Base-by-base conservation (phyloP, 352 stramenopile species). In the Pythium aphanidermatum region DNA sequence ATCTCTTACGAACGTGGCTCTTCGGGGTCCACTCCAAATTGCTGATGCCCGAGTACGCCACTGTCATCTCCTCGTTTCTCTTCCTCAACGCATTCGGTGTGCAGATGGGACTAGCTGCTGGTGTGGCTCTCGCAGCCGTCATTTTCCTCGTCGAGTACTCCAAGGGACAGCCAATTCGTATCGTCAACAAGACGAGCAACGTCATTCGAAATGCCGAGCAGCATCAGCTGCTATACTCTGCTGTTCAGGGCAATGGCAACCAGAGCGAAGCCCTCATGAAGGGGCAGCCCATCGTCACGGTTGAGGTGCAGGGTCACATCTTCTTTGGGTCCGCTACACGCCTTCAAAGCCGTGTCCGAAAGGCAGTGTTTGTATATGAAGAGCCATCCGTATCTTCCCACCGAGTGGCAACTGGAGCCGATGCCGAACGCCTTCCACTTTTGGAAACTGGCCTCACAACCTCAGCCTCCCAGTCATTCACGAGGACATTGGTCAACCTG, bases 21-120 rank as follows among this genome's bases (percentile, higher is more conserved):
- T 44, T 86, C 16, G 70, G 60, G 9, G 71, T 83, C 11, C 78
- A 64, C 26, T 56, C 63, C 16, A 89, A 87, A 46, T 45, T 89
- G 10, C 66, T 83, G 1, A 57, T 70, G 12, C 57, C 65, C 2
- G 93, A 98, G 63, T 98, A 98, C 56, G 50, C 74, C 4, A 83
- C 97, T 34, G 82, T 91, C 12, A 35, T 98, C 10, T 53, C 64
- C 2, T 98, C 95, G 4, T 98, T 98, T 66, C 53, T 63, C 17
- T 77, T 88, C 10, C 80, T 98, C 16, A 94, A 97, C 41, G 45
- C 78, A 2, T 70, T 95, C 16, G 92, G 90, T 1, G 82, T 98
- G 11, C 90, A 98, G 46, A 75, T 90, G 60, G 95, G 95, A 9
- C 51, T 85, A 10, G 63, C 54, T 1, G 49, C 66, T 3, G 70